A percentile compares a stretch with the other conserved stretches of the same genome.
Evolutionary conservation across 768 basidiomycete genomes (phyloP).

Genomic region (Multifurca ochricompacta): DNA sequence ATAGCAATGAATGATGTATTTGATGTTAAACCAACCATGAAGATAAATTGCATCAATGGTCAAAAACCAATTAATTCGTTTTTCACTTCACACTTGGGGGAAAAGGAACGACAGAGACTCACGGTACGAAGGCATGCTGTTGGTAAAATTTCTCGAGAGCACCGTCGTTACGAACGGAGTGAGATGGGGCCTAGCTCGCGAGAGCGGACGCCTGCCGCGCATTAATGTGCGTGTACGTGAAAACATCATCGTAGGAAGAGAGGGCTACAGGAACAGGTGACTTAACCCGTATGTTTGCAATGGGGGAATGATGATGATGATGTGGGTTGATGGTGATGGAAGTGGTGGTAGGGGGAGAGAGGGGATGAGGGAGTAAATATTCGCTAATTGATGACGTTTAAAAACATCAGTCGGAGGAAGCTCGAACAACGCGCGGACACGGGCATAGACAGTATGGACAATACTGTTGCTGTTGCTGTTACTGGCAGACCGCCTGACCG

Average conservation of each 20-base stretch:
- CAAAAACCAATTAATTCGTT: neutral
- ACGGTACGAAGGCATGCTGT: slow-evolving; percentile 13
- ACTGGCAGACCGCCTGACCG: neutral
- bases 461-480: neutral
- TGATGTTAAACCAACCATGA: neutral
- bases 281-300: neutral
- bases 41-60: neutral
- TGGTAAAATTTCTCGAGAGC: slow-evolving; percentile 14
- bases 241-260: slow-evolving; percentile 15
- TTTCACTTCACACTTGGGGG: neutral
- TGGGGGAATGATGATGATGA: neutral
- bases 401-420: too few species aligned
- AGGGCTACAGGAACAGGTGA: neutral
- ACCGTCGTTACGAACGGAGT: neutral
- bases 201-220: slow-evolving; percentile 7
- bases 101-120: neutral
- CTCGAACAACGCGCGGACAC: too few species aligned
- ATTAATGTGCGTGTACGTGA: slow-evolving; percentile 10
- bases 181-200: neutral
- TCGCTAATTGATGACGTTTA: neutral
- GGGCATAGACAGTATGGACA: too few species aligned
- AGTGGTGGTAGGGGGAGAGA: neutral
- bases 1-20: neutral
- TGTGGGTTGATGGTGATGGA: neutral
- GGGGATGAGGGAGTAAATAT: neutral